These are phyloP conservation scores for Fusarium concolor DNA, from an alignment of 2,329 filamentous ascomycete genomes.

Conservation along the genomic window DNA sequence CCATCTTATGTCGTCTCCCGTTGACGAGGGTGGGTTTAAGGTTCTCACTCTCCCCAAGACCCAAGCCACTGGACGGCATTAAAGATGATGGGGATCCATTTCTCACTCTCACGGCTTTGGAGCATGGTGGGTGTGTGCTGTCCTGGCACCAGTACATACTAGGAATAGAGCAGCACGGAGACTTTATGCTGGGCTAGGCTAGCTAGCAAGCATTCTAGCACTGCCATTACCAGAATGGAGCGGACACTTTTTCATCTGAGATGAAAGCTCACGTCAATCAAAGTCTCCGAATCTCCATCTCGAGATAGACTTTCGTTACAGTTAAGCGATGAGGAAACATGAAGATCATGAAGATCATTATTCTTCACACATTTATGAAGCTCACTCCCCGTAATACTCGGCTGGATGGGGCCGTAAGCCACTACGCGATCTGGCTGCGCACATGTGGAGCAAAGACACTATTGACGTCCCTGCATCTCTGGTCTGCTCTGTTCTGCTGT, in stretches of 20 bases:
- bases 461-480: conserved; percentile 2
- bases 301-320: not conserved
- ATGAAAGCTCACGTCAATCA: not conserved
- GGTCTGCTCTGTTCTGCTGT: conserved; percentile 9
- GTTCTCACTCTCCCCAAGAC: conserved; percentile 46
- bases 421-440: conserved; percentile 15
- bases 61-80: conserved; percentile 41
- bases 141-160: conserved; percentile 6
- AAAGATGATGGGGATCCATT: conserved; percentile 17
- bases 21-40: conserved; percentile 44
- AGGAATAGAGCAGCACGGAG: conserved; percentile 13
- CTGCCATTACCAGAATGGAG: conserved; percentile 32
- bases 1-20: conserved; percentile 30
- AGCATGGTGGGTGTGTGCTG: conserved; percentile 12
- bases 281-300: conserved; percentile 17
- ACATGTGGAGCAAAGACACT: conserved; percentile 20
- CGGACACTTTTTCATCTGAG: conserved; percentile 18
- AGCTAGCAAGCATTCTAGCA: not conserved
- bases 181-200: conserved; percentile 15
- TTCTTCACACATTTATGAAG: not conserved
- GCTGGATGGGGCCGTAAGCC: conserved; percentile 13
- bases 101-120: conserved; percentile 24
- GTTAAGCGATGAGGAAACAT: not conserved
- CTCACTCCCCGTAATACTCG: not conserved
- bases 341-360: not conserved